A percentile compares a stretch with the other conserved stretches of the same genome.
phyloP scores from a whole-genome alignment of 2,329 filamentous ascomycete species.

The Stachybotrys elegans region DNA sequence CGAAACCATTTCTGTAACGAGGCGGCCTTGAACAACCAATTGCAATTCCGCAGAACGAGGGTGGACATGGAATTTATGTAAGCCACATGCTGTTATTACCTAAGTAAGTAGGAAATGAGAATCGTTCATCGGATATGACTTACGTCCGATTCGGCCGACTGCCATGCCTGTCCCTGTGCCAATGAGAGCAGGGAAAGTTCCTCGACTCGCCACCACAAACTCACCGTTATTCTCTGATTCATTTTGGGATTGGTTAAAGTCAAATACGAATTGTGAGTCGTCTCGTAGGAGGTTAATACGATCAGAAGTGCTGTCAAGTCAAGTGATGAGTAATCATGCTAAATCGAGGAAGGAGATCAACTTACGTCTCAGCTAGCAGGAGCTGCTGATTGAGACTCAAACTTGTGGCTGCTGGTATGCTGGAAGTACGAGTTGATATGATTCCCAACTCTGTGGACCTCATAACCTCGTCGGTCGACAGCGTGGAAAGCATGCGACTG shows the following conservation, averaged over 20 bases:
- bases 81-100: background rate
- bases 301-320: background rate
- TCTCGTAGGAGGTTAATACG: background rate
- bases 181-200: background rate
- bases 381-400: background rate
- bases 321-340: background rate
- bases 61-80: background rate
- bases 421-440: background rate
- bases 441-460: background rate
- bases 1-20: constrained; percentile 1
- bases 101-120: background rate
- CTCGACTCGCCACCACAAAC: background rate
- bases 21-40: background rate
- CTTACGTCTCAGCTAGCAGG: background rate
- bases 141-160: background rate
- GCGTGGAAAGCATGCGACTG: background rate
- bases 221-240: background rate
- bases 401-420: background rate
- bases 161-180: constrained; percentile 1
- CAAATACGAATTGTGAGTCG: background rate
- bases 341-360: background rate
- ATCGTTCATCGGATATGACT: background rate
- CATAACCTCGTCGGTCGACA: background rate
- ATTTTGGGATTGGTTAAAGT: background rate
- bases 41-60: background rate